These are phyloP conservation scores for Juncus inflexus DNA, from an alignment of 176 grass and related monocot genomes.

Conservation along the genomic window DNA sequence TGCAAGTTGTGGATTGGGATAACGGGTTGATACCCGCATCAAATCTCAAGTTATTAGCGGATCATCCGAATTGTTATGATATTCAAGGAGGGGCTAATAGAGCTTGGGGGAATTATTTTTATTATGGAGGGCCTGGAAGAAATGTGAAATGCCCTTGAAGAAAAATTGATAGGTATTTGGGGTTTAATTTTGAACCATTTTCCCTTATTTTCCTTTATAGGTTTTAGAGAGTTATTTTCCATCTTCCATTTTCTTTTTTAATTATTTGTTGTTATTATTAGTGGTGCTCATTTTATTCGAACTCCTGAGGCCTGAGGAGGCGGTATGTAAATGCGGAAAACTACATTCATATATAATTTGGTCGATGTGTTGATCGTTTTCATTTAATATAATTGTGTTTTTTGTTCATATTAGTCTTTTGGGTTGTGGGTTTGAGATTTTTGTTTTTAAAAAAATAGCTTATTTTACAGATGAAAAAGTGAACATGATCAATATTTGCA, in stretches of 20 bases:
- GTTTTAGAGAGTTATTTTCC: constrained; percentile 9
- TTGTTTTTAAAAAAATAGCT: too few relatives aligned
- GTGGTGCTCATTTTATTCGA: constrained; percentile 16
- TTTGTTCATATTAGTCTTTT: too few relatives aligned
- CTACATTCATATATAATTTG: constrained; percentile 27
- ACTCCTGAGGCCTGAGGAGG: constrained; percentile 8
- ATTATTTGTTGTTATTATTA: constrained; percentile 20
- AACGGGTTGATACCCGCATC: constrained; percentile 62
- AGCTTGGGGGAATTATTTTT: constrained; percentile 75
- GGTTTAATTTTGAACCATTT: not conserved
- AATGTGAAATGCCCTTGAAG: constrained; percentile 57
- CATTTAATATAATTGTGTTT: too few relatives aligned
- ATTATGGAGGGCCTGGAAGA: constrained; percentile 77
- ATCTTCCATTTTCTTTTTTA: constrained; percentile 13
- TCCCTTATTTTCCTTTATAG: constrained; percentile 20
- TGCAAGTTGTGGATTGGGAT: constrained; percentile 89
- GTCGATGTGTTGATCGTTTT: constrained; percentile 12
- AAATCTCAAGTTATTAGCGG: constrained; percentile 60
- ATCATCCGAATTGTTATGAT: constrained; percentile 68
- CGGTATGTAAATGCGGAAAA: constrained; percentile 27
- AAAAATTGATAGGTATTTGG: constrained; percentile 10
- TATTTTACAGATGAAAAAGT: too few relatives aligned
- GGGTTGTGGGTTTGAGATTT: too few relatives aligned
- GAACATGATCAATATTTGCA: too few relatives aligned
- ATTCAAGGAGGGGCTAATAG: constrained; percentile 54